Evolutionary conservation across 805 yeast genomes (phyloP), one percentile per base, ranked within the genome.

Genomic region (Candida coleopterorum): DNA sequence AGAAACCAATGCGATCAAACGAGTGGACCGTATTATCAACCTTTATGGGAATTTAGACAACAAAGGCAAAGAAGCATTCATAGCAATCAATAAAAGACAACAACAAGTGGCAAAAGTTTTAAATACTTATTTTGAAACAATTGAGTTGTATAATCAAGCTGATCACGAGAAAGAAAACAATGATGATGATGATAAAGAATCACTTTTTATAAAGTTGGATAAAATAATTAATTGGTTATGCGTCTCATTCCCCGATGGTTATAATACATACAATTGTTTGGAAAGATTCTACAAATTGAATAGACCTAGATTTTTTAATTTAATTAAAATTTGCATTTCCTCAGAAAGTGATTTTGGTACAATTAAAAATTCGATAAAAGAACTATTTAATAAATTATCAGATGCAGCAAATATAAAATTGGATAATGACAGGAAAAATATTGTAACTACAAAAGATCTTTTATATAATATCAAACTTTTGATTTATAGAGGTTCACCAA

Each of bases 41-140:
- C 64, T 85, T 1, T 58, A 75, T 35, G 47, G 60, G 1, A 58
- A 55, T 24, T 63, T 88, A 18, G 74, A 78, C 34, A 70, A 69
- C 2, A 79, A 77, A 43, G 73, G 89, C 0, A 68, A 68, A 42
- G 66, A 74, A 17, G 75, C 94, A 0, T 81, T 87, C 46, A 58
- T 67, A 40, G 90, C 95, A 0, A 74, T 85, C 25, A 71, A 75
- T 34, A 74, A 70, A 47, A 69, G 95, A 34, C 96, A 87, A 51
- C 68, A 71, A 33, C 81, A 80, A 44, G 55, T 75, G 18, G 60
- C 83, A 2, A 53, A 61, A 2, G 85, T 75, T 1, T 37, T 85
- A 6, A 41, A 46, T 2, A 74, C 74, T 39, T 69, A 73, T 37
- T 39, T 82, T 9, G 68, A 67, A 11, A 58, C 74, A 30, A 64